Evolutionary conservation across 2,329 filamentous ascomycete genomes (phyloP).

Genomic region (Epichloe typhina): DNA sequence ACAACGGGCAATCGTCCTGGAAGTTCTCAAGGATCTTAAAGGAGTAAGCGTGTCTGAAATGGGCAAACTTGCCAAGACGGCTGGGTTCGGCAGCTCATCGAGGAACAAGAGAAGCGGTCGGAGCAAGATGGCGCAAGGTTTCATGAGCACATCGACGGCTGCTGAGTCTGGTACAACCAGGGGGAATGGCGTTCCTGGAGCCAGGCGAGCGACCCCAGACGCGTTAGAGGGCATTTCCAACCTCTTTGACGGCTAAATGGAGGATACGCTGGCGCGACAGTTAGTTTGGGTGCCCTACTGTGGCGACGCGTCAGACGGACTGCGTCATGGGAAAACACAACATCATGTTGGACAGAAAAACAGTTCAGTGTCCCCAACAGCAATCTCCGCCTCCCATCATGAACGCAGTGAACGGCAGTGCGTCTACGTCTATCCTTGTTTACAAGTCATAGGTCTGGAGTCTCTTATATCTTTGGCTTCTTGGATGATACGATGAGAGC

Average conservation of each 20-base stretch:
- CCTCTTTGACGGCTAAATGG: conserved; percentile 29
- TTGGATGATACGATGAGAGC: too few species aligned
- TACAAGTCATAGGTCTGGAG: too few species aligned
- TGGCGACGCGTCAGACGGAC: too few species aligned
- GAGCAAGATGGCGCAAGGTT: conserved; percentile 48
- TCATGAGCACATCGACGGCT: conserved; percentile 42
- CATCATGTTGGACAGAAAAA: too few species aligned
- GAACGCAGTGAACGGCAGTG: too few species aligned
- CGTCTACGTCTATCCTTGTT: too few species aligned
- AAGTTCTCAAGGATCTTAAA: conserved; percentile 73
- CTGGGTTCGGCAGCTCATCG: conserved; percentile 19
- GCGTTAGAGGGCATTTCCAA: conserved; percentile 41
- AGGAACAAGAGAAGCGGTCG: conserved; percentile 16
- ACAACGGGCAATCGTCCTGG: conserved; percentile 69
- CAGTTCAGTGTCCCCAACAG: too few species aligned
- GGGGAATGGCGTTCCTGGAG: conserved; percentile 15
- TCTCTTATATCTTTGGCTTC: too few species aligned
- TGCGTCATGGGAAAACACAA: too few species aligned
- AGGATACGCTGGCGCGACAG: background rate
- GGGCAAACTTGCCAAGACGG: conserved; percentile 59
- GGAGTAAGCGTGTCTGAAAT: conserved; percentile 89
- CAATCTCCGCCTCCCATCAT: too few species aligned
- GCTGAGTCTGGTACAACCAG: conserved; percentile 16
- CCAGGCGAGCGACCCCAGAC: conserved; percentile 31
- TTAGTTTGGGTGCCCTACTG: too few species aligned